Conservation (phyloP, 192 early-diverging fungal species). For the Spinellus fusiger region DNA sequence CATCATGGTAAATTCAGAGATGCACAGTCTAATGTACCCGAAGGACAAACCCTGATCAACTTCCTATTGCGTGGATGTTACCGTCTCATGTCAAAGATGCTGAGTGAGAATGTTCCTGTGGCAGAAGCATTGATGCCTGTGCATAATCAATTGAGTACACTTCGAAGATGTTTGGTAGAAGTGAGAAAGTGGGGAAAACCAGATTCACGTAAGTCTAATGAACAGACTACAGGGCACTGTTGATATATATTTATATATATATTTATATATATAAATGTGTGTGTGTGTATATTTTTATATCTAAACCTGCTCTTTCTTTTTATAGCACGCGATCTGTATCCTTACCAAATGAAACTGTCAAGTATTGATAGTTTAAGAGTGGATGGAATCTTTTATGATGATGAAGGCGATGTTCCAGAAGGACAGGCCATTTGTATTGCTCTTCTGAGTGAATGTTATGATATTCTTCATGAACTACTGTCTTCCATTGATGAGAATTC, state of each 20-base stretch:
- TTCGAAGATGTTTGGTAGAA: conserved; percentile 70
- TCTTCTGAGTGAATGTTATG: conserved; percentile 84
- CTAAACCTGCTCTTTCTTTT: not conserved
- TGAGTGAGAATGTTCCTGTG: conserved; percentile 74
- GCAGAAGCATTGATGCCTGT: conserved; percentile 77
- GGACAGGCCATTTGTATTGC: conserved; percentile 81
- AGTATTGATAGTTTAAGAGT: conserved; percentile 75
- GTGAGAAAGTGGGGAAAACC: conserved; percentile 79
- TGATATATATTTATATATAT: not conserved
- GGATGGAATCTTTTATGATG: conserved; percentile 82
- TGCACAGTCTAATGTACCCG: conserved; percentile 49
- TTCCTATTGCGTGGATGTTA: conserved; percentile 82
- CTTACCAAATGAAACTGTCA: conserved; percentile 85
- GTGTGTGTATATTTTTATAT: not conserved
- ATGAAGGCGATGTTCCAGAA: conserved; percentile 72
- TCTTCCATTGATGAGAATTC: conserved; percentile 47
- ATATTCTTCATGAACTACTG: conserved; percentile 72
- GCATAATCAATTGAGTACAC: conserved; percentile 80
- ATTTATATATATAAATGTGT: not conserved
- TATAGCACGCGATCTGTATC: conserved; percentile 67
- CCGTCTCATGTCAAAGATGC: conserved; percentile 75
- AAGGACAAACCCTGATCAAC: conserved; percentile 72
- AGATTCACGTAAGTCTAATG: conserved; percentile 44
- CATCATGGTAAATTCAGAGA: conserved; percentile 82
- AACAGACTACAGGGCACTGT: not conserved